Evolutionary conservation across 2,329 filamentous ascomycete genomes (phyloP).

Genomic region (Rosellinia necatrix): DNA sequence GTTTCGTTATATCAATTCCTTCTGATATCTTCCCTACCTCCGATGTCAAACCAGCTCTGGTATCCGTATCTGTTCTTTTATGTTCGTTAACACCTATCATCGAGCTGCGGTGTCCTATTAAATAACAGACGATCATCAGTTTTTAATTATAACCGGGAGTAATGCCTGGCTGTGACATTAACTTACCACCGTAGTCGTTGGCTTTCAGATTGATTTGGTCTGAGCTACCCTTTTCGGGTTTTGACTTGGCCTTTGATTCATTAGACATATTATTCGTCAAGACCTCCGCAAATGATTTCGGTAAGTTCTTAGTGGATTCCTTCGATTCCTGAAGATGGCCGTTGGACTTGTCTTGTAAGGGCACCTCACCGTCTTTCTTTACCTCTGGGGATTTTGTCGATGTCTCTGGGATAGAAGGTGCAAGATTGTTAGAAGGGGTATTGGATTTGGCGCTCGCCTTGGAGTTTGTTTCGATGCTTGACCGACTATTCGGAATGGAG

Average conservation of each 20-base stretch:
- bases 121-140: slow-evolving; percentile 3
- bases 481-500: neutral
- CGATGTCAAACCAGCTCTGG: neutral
- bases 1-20: neutral
- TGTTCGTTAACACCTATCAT: neutral
- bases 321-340: slow-evolving; percentile 8
- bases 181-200: slow-evolving; percentile 7
- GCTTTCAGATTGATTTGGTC: neutral
- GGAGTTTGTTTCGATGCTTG: neutral
- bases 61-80: neutral
- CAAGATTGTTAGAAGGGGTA: slow-evolving; percentile 1
- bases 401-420: neutral
- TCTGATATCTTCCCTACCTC: neutral
- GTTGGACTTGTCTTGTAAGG: slow-evolving; percentile 11
- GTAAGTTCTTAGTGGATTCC: slow-evolving; percentile 4
- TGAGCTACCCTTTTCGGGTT: slow-evolving; percentile 9
- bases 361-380: slow-evolving; percentile 27
- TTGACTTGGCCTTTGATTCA: slow-evolving; percentile 21
- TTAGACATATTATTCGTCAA: slow-evolving; percentile 21
- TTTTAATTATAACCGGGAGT: neutral
- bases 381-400: slow-evolving; percentile 5
- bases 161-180: neutral
- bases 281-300: slow-evolving; percentile 16
- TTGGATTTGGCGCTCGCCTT: slow-evolving; percentile 22
- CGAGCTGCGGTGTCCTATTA: neutral